Conservation (phyloP, 495 filamentous ascomycete species). For the Aspergillus sclerotiicarbonarius region DNA sequence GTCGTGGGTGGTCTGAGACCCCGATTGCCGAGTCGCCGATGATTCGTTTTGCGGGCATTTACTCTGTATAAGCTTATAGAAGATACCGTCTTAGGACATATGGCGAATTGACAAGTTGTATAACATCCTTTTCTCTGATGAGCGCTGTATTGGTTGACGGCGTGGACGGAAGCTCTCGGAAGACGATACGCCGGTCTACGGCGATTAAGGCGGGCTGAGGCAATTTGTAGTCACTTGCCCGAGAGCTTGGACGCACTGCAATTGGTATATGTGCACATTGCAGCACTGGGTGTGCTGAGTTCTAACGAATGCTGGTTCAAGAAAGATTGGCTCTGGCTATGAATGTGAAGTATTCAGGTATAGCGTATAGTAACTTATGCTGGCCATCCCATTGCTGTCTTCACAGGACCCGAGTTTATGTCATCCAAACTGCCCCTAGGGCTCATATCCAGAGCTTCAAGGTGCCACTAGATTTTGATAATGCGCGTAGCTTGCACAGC, state of each 20-base stretch:
- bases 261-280: too few relatives aligned
- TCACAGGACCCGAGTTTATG: too few relatives aligned
- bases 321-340: too few relatives aligned
- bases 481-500: too few relatives aligned
- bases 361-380: not conserved
- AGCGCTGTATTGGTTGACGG: not conserved
- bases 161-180: not conserved
- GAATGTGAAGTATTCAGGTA: not conserved
- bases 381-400: not conserved
- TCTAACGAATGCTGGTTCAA: not conserved
- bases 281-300: not conserved
- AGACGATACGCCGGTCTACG: too few relatives aligned
- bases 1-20: conserved; percentile 18
- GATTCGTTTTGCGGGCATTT: conserved; percentile 36
- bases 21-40: conserved; percentile 23
- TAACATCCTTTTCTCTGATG: conserved; percentile 15
- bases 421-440: too few relatives aligned
- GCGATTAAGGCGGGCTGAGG: too few relatives aligned
- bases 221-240: too few relatives aligned
- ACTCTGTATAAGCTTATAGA: conserved; percentile 48
- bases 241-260: too few relatives aligned
- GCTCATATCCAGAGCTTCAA: too few relatives aligned
- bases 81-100: conserved; percentile 35
- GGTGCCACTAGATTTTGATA: too few relatives aligned
- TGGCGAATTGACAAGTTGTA: conserved; percentile 49